Conservation (phyloP, 768 basidiomycete species). For the Suillus sp. region DNA sequence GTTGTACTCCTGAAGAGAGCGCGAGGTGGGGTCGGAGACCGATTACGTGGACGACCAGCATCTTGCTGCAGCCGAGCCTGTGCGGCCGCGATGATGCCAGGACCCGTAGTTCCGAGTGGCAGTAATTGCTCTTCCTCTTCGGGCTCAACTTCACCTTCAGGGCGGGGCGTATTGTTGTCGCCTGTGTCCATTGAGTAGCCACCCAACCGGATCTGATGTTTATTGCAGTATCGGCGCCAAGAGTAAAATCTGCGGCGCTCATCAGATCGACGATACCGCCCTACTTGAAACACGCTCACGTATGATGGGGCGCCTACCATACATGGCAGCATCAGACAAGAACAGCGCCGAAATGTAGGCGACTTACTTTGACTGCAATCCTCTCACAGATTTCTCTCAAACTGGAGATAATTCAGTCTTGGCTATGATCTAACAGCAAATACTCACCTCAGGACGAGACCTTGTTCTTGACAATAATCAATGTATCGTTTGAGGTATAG, state of each 20-base stretch:
- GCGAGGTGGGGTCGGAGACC: constrained; percentile 81
- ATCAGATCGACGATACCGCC: background rate
- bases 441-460: constrained; percentile 72
- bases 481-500: constrained; percentile 85
- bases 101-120: constrained; percentile 37
- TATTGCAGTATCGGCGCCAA: constrained; percentile 91
- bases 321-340: constrained; percentile 10
- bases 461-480: constrained; percentile 88
- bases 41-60: constrained; percentile 45
- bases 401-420: constrained; percentile 15
- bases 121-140: constrained; percentile 44
- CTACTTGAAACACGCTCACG: constrained; percentile 46
- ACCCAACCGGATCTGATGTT: constrained; percentile 87
- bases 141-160: constrained; percentile 46
- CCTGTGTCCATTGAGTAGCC: constrained; percentile 78
- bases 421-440: background rate
- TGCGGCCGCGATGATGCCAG: constrained; percentile 48
- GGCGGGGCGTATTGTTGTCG: constrained; percentile 46
- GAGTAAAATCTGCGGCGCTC: constrained; percentile 69
- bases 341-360: background rate
- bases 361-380: constrained; percentile 74
- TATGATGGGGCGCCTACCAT: constrained; percentile 81
- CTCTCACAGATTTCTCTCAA: constrained; percentile 86
- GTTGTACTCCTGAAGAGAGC: constrained; percentile 84
- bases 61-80: constrained; percentile 43